Evolutionary conservation across 805 yeast species (phyloP), one percentile per base, ranked within the genome.

Genomic region (Wickerhamiella hasegawae): DNA sequence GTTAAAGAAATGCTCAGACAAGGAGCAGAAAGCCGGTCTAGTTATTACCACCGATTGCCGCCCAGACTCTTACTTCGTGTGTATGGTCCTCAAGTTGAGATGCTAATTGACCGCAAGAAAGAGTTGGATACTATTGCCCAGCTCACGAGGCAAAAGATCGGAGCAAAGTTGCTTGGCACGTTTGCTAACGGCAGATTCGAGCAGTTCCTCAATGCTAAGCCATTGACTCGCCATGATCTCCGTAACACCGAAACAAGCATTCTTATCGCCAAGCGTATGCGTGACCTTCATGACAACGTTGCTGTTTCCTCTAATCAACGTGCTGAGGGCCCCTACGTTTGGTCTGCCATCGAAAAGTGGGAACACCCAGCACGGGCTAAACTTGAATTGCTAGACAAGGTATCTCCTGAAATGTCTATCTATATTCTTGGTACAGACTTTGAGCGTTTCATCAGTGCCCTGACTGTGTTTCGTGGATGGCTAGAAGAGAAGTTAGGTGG

Each of bases 221-320:
- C 97, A 1, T 65, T 90, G 46, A 72, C 74, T 25, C 76, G 72
- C 44, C 65, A 69, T 5, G 82, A 81, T 45, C 70, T 90, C 34
- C 66, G 92, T 52, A 73, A 74, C 43, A 73, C 82, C 42, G 75
- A 73, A 20, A 74, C 80, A 15, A 72, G 84, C 32, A 74, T 76
- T 44, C 78, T 81, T 63, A 76, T 90, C 43, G 96, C 94, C 11
- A 73, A 94, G 62, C 76, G 98, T 62, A 90, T 90, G 97, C 77
- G 85, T 50, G 96, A 90, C 46, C 65, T 90, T 37, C 98, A 90
- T 52, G 66, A 65, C 38, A 85, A 87, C 48, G 74, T 90, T 16
- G 72, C 70, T 11, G 59, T 90, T 35, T 66, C 70, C 17, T 53
- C 57, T 2, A 59, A 58, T 3, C 95, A 84, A 47, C 59, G 63